Percentiles rank a stretch among this genome's conserved stretches.
Evolutionary conservation across 805 yeast species (phyloP).

Genomic region (Jamesozyma jinghongensis): DNA sequence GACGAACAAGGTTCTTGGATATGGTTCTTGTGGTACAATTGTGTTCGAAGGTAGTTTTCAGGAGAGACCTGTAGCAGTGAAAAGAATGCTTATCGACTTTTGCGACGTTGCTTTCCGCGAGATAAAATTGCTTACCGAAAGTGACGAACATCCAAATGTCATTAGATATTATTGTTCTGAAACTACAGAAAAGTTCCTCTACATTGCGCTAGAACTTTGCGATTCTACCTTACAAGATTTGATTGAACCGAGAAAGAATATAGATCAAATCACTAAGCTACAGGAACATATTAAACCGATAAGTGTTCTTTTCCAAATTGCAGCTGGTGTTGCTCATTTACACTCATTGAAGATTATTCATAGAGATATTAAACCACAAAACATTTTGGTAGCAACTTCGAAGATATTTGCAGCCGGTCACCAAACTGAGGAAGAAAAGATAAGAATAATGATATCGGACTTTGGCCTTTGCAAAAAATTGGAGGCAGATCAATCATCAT

Average conservation of each 20-base stretch:
- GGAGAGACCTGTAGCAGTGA: conserved; percentile 90
- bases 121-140: conserved; percentile 76
- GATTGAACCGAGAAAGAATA: conserved; percentile 42
- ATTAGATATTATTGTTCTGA: conserved; percentile 91
- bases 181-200: conserved; percentile 74
- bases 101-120: conserved; percentile 93
- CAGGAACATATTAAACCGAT: conserved; percentile 39
- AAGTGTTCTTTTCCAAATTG: conserved; percentile 57
- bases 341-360: conserved; percentile 90
- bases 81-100: conserved; percentile 85
- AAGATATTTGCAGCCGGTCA: conserved; percentile 30
- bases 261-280: conserved; percentile 31
- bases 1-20: conserved; percentile 74
- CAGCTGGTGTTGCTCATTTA: conserved; percentile 75
- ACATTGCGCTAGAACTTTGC: conserved; percentile 89
- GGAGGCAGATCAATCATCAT: conserved; percentile 87
- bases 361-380: conserved; percentile 91
- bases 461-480: conserved; percentile 91
- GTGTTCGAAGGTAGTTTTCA: conserved; percentile 88
- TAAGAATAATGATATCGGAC: conserved; percentile 79
- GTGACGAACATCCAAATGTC: conserved; percentile 95
- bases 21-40: conserved; percentile 95
- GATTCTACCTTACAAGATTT: conserved; percentile 82
- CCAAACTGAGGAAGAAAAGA: conserved; percentile 31
- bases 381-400: conserved; percentile 73